Percentiles rank a stretch among this genome's conserved stretches.
phyloP scores from a whole-genome alignment of 371 early-diverging fungal species.

The Mucor ambiguus region DNA sequence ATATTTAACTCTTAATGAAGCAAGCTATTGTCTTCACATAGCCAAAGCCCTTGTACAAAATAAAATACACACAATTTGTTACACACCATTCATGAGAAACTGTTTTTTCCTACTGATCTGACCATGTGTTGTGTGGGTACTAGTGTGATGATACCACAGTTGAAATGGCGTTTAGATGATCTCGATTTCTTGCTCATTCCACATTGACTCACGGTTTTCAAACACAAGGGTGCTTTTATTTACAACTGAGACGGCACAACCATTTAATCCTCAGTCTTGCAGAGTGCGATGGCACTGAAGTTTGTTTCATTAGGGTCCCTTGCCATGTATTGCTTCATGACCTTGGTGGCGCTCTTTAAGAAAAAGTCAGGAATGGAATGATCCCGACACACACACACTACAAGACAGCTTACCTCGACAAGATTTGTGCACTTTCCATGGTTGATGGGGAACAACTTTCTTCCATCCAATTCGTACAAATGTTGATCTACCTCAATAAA shows the following conservation, averaged over 20 bases:
- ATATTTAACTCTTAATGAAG: not conserved
- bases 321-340: conserved; percentile 72
- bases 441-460: conserved; percentile 79
- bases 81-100: too few relatives aligned
- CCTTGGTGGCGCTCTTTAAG: conserved; percentile 60
- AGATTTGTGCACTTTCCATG: conserved; percentile 74
- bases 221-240: not conserved
- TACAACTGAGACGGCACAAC: not conserved
- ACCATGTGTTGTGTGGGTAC: too few relatives aligned
- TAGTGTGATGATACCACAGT: too few relatives aligned
- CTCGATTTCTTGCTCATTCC: too few relatives aligned
- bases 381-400: not conserved
- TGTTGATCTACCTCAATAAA: conserved; percentile 75
- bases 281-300: conserved; percentile 73
- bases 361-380: not conserved
- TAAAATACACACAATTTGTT: not conserved
- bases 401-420: conserved; percentile 47
- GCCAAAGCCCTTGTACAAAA: not conserved
- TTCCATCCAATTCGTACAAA: conserved; percentile 90
- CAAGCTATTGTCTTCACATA: too few relatives aligned
- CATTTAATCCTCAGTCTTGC: conserved; percentile 15
- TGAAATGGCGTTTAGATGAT: too few relatives aligned
- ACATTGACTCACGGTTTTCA: not conserved
- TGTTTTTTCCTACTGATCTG: not conserved
- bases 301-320: conserved; percentile 70